Percentiles rank a stretch among this genome's conserved stretches.
These are phyloP conservation scores for Artemisia argyi DNA, from an alignment of 129 eudicot genomes.

Conservation along the genomic window DNA sequence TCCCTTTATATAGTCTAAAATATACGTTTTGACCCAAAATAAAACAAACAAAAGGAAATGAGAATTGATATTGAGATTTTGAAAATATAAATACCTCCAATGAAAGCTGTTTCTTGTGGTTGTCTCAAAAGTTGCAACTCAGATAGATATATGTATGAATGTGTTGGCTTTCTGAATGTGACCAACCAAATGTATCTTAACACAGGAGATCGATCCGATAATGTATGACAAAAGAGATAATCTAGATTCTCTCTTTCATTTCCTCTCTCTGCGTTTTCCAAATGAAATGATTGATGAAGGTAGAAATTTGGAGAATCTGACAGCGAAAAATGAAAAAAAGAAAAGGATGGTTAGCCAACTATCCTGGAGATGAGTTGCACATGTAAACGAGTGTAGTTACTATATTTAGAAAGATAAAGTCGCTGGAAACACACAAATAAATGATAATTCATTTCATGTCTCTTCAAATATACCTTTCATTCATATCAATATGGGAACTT, in stretches of 20 bases:
- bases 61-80: neutral
- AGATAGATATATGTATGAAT: neutral
- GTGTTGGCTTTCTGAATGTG: neutral
- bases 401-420: no score
- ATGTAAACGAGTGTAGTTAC: no score
- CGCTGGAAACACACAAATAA: no score
- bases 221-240: slow-evolving; percentile 14
- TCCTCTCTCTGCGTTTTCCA: slow-evolving; percentile 13
- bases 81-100: neutral
- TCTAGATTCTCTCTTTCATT: slow-evolving; percentile 8
- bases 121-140: slow-evolving; percentile 13
- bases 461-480: no score
- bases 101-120: neutral
- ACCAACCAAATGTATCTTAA: neutral
- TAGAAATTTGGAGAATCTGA: slow-evolving; percentile 22
- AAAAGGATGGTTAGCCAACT: slow-evolving; percentile 15
- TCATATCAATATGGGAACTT: no score
- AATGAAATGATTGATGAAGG: slow-evolving; percentile 16
- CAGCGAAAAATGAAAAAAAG: neutral
- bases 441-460: no score
- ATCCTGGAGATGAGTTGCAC: slow-evolving; percentile 1
- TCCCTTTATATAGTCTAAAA: neutral
- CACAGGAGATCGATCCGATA: neutral
- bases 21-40: neutral
- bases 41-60: neutral